phyloP scores from a whole-genome alignment of 306 rosid genomes.

The Canavalia ensiformis region DNA sequence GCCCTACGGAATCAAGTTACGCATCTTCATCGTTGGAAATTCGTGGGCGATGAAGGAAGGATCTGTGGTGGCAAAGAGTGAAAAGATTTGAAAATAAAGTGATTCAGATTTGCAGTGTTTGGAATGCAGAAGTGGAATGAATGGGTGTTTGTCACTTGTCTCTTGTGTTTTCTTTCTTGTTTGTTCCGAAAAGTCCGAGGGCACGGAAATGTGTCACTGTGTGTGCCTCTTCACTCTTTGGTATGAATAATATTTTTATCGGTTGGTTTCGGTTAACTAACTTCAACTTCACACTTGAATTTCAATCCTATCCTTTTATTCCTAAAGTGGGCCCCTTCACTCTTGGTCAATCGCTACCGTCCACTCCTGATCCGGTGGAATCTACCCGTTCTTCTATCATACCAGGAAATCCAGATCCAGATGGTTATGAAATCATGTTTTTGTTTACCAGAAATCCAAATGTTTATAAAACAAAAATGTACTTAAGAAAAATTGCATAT shows the following conservation, averaged over 20 bases:
- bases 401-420: too few relatives aligned
- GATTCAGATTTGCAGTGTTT: neutral
- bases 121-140: conserved; percentile 34
- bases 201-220: conserved; percentile 39
- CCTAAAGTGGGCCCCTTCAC: neutral
- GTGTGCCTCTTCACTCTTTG: neutral
- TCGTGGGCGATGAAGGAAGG: conserved; percentile 13
- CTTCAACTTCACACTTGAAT: conserved; percentile 29
- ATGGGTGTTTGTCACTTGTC: neutral
- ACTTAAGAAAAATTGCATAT: too few relatives aligned
- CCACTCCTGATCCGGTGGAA: conserved; percentile 26
- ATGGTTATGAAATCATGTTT: too few relatives aligned
- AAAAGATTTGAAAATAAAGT: neutral
- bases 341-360: conserved; percentile 38
- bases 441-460: neutral
- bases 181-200: conserved; percentile 55
- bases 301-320: conserved; percentile 32
- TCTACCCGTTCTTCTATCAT: neutral
- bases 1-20: conserved; percentile 36
- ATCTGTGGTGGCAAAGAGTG: neutral
- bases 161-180: neutral
- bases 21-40: conserved; percentile 29
- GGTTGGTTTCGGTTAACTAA: conserved; percentile 33
- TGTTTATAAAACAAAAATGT: neutral
- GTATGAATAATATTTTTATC: neutral